A percentile compares a stretch with the other conserved stretches of the same genome.
Evolutionary conservation across 768 basidiomycete species (phyloP).

Genomic region (Megacollybia marginata): DNA sequence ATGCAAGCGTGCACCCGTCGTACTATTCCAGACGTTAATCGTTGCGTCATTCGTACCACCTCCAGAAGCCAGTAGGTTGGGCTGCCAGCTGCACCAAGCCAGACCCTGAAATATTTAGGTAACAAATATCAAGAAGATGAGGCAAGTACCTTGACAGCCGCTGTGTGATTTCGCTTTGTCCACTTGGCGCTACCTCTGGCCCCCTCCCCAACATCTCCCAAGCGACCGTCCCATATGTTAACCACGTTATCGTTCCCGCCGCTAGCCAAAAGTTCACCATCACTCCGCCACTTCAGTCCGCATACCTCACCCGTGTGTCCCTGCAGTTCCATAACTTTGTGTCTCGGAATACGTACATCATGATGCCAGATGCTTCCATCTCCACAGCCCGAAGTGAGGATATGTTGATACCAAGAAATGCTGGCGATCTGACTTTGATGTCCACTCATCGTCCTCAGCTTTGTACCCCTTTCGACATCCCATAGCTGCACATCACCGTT

Average conservation of each 20-base stretch:
- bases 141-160: constrained; percentile 66
- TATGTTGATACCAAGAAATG: constrained; percentile 82
- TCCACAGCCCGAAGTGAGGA: constrained; percentile 81
- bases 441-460: constrained; percentile 86
- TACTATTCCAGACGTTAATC: constrained; percentile 86
- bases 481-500: constrained; percentile 90
- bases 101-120: constrained; percentile 50
- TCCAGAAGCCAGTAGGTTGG: constrained; percentile 83
- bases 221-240: constrained; percentile 91
- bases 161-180: constrained; percentile 88
- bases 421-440: constrained; percentile 80
- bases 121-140: neutral
- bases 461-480: constrained; percentile 76
- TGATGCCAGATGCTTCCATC: constrained; percentile 97
- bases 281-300: constrained; percentile 81
- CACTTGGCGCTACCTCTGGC: constrained; percentile 67
- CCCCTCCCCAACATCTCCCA: constrained; percentile 47
- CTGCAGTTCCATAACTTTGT: constrained; percentile 84
- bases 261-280: constrained; percentile 86
- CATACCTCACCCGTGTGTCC: constrained; percentile 94
- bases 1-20: constrained; percentile 87
- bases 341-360: constrained; percentile 81
- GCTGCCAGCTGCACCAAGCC: constrained; percentile 97
- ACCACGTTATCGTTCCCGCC: constrained; percentile 98
- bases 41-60: constrained; percentile 94